Evolutionary conservation across 1,284 basidiomycete genomes (phyloP).

Genomic region (Ustilago cynodontis): DNA sequence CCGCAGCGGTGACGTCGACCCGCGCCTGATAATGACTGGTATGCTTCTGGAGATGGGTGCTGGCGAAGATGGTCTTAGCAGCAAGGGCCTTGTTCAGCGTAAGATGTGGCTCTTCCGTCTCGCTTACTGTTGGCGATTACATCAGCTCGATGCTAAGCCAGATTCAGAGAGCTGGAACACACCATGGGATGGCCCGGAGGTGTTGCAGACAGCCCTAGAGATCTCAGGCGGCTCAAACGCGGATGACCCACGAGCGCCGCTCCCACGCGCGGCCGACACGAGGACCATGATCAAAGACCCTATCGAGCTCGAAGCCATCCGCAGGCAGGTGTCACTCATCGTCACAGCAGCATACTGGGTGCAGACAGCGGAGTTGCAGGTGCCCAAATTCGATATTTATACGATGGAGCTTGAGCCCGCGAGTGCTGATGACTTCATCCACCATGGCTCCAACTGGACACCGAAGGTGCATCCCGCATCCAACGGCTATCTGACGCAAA

Average conservation of each 20-base stretch:
- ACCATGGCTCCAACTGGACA: slow-evolving; percentile 57
- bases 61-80: slow-evolving; percentile 56
- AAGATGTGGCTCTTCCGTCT: slow-evolving; percentile 57
- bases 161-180: slow-evolving; percentile 45
- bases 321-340: slow-evolving; percentile 38
- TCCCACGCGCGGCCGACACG: slow-evolving; percentile 44
- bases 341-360: slow-evolving; percentile 50
- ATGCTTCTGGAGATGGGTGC: slow-evolving; percentile 55
- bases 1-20: slow-evolving; percentile 54
- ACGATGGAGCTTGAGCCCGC: slow-evolving; percentile 46
- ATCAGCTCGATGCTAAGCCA: slow-evolving; percentile 49
- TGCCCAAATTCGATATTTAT: slow-evolving; percentile 52
- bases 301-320: slow-evolving; percentile 48
- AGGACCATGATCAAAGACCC: slow-evolving; percentile 46
- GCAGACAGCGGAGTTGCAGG: slow-evolving; percentile 49
- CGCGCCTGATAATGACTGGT: slow-evolving; percentile 49
- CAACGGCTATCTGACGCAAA: slow-evolving; percentile 46
- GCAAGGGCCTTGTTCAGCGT: slow-evolving; percentile 42
- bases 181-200: slow-evolving; percentile 44
- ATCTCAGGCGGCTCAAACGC: slow-evolving; percentile 33
- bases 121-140: slow-evolving; percentile 52
- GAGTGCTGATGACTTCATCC: slow-evolving; percentile 52
- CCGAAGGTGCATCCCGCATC: slow-evolving; percentile 46
- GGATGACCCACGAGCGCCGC: slow-evolving; percentile 43
- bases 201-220: slow-evolving; percentile 44